These are phyloP conservation scores for Colletotrichum lindemuthianum DNA, from an alignment of 2,329 filamentous ascomycete species.

Conservation along the genomic window DNA sequence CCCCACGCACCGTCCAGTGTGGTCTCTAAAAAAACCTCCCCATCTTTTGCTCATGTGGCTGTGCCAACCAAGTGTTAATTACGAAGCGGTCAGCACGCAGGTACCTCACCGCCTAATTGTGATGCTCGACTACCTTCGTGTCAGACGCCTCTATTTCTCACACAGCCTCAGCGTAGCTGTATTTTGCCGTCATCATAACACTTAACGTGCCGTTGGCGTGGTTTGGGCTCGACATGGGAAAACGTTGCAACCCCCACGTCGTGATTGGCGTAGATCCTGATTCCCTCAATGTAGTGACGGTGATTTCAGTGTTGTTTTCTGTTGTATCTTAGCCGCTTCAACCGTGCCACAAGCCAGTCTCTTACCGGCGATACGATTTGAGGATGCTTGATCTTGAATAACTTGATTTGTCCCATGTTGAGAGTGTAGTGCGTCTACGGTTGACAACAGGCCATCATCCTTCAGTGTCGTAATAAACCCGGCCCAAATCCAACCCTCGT, in stretches of 20 bases:
- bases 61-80: neutral
- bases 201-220: neutral
- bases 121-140: neutral
- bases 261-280: neutral
- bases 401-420: conserved; percentile 31
- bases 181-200: neutral
- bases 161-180: conserved; percentile 14
- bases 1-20: conserved; percentile 13
- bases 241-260: neutral
- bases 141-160: neutral
- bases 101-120: neutral
- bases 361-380: too few species aligned
- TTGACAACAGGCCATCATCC: conserved; percentile 30
- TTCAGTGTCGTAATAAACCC: conserved; percentile 34
- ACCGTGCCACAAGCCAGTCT: too few species aligned
- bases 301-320: too few species aligned
- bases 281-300: too few species aligned
- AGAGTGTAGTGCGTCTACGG: conserved; percentile 33
- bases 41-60: conserved; percentile 22
- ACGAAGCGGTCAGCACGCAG: conserved; percentile 2
- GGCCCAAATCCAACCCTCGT: conserved; percentile 22
- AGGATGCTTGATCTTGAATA: conserved; percentile 10
- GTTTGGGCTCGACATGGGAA: conserved; percentile 1
- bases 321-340: too few species aligned
- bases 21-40: conserved; percentile 2